phyloP scores from a whole-genome alignment of 1,284 basidiomycete species.

The Rhodotorula sp. region DNA sequence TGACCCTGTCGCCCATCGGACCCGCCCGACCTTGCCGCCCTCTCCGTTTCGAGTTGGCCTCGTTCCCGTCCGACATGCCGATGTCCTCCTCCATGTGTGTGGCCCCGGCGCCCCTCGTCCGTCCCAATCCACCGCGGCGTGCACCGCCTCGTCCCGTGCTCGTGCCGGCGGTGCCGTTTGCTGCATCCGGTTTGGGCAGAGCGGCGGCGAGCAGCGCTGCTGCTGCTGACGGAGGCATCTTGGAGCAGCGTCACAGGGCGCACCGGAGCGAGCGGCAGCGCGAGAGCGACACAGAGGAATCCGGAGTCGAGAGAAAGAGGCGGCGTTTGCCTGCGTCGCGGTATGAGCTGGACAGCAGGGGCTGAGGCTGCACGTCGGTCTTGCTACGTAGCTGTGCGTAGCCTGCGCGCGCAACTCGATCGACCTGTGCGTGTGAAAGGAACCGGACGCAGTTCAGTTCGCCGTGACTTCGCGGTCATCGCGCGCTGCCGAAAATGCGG shows the following conservation, averaged over 20 bases:
- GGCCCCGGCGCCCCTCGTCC: slow-evolving; percentile 7
- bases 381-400: too few relatives aligned
- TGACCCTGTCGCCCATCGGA: slow-evolving; percentile 40
- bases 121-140: not conserved
- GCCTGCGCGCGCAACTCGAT: too few relatives aligned
- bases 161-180: not conserved
- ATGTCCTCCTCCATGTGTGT: slow-evolving; percentile 32
- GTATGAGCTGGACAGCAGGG: too few relatives aligned
- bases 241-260: not conserved
- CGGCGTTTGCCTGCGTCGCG: too few relatives aligned
- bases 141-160: not conserved
- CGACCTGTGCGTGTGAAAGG: too few relatives aligned
- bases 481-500: too few relatives aligned
- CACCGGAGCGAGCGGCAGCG: too few relatives aligned
- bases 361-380: too few relatives aligned
- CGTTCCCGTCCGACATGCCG: slow-evolving; percentile 32
- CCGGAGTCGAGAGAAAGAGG: too few relatives aligned
- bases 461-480: too few relatives aligned
- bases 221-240: slow-evolving; percentile 12
- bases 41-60: slow-evolving; percentile 8
- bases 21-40: slow-evolving; percentile 20
- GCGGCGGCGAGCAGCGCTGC: slow-evolving; percentile 23
- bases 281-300: not conserved
- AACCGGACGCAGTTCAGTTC: too few relatives aligned
- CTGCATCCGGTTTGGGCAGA: slow-evolving; percentile 4